Percentiles rank a stretch among this genome's conserved stretches.
Conservation (phyloP, 2,329 filamentous ascomycete species). For the Exserohilum rostratum region DNA sequence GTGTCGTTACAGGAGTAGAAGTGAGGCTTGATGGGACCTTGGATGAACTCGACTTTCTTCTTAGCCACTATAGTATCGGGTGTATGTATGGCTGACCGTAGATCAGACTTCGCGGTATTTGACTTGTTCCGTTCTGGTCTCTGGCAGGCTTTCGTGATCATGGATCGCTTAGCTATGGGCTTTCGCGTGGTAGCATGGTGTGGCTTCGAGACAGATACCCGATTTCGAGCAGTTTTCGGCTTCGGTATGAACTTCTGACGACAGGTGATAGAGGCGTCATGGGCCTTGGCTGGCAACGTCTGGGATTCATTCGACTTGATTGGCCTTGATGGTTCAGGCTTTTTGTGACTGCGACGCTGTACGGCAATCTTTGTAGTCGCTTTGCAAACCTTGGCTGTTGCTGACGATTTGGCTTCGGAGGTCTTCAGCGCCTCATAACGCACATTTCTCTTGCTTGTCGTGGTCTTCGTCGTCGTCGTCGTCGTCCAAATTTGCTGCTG, state of each 20-base stretch:
- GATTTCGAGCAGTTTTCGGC: background rate
- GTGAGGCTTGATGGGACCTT: constrained; percentile 1
- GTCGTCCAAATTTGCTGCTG: background rate
- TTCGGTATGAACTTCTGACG: background rate
- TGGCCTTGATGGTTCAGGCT: background rate
- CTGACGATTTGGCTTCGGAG: background rate
- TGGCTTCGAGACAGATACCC: background rate
- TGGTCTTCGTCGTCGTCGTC: background rate
- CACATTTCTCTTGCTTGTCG: background rate
- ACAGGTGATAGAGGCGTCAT: background rate
- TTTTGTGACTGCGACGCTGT: background rate
- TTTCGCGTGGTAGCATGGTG: background rate
- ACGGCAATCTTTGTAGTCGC: background rate
- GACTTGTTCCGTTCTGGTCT: background rate
- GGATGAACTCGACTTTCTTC: constrained; percentile 11
- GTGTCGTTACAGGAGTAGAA: constrained; percentile 6
- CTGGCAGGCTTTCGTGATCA: background rate
- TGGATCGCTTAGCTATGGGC: background rate
- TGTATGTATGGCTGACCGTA: background rate
- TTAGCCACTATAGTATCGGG: background rate
- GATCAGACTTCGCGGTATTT: background rate
- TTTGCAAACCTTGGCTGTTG: background rate
- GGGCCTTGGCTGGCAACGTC: background rate
- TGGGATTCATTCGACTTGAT: background rate
- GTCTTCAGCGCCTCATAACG: background rate